These are phyloP conservation scores for Eucalyptus victrix DNA, from an alignment of 345 rosid species.

Conservation along the genomic window DNA sequence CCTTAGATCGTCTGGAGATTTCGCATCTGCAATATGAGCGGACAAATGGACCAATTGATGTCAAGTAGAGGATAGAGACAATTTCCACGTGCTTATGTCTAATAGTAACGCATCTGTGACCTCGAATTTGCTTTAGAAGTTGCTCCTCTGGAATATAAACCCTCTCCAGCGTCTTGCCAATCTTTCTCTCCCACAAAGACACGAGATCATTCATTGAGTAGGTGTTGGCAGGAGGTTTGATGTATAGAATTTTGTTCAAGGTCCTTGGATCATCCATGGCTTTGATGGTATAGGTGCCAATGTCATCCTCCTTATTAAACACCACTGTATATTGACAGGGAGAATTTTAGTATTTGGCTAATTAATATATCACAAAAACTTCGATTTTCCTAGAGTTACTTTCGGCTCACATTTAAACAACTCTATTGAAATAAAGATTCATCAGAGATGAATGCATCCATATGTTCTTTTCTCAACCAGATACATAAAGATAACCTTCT, in stretches of 20 bases:
- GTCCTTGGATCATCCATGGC: conserved; percentile 2
- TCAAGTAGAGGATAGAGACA: neutral
- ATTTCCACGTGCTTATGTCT: neutral
- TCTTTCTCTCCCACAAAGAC: conserved; percentile 1
- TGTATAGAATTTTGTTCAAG: neutral
- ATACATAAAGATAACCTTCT: neutral
- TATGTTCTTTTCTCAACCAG: neutral
- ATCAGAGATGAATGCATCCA: neutral
- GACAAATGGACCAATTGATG: neutral
- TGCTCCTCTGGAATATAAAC: neutral
- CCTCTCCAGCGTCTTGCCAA: neutral
- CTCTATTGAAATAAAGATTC: neutral
- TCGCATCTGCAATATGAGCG: neutral
- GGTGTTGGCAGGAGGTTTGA: neutral
- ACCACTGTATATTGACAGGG: neutral
- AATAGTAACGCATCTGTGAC: neutral
- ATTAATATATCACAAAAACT: neutral
- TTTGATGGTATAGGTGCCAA: neutral
- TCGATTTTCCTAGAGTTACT: neutral
- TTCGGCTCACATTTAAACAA: neutral
- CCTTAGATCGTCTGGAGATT: neutral
- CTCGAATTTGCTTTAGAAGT: neutral
- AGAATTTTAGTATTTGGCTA: neutral
- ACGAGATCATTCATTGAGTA: neutral
- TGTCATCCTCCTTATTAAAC: neutral